These are phyloP conservation scores for Coniella vitis DNA, from an alignment of 2,329 filamentous ascomycete genomes.

Conservation along the genomic window DNA sequence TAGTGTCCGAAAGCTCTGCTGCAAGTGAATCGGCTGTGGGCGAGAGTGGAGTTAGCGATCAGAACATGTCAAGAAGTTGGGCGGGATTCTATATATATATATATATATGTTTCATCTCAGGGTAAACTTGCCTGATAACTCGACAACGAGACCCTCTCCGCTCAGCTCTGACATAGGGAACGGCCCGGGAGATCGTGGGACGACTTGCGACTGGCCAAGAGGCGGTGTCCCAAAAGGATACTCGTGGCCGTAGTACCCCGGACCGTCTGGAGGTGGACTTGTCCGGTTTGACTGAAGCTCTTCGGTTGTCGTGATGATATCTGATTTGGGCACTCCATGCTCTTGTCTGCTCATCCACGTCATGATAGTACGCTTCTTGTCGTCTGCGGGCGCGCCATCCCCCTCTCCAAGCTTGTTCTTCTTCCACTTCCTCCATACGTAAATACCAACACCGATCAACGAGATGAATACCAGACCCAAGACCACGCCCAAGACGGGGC, in stretches of 20 bases:
- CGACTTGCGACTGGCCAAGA: constrained; percentile 1
- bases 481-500: constrained; percentile 55
- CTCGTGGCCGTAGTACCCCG: background rate
- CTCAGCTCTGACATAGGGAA: constrained; percentile 30
- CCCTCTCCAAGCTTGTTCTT: constrained; percentile 26
- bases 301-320: constrained; percentile 39
- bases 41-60: background rate
- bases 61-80: background rate
- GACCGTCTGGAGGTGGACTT: constrained; percentile 18
- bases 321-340: constrained; percentile 33
- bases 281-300: constrained; percentile 26
- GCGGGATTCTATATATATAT: no score
- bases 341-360: constrained; percentile 45
- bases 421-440: constrained; percentile 45
- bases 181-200: constrained; percentile 10
- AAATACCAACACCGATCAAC: constrained; percentile 40
- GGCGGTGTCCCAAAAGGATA: constrained; percentile 23
- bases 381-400: constrained; percentile 36
- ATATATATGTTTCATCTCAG: no score
- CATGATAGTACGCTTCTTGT: constrained; percentile 40
- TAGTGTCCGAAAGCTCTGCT: constrained; percentile 39
- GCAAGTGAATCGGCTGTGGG: constrained; percentile 34
- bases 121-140: constrained; percentile 37
- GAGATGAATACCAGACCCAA: constrained; percentile 51
- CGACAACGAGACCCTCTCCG: constrained; percentile 35